Base-by-base conservation (phyloP, 306 rosid genomes). In the Sicyos baderoa region DNA sequence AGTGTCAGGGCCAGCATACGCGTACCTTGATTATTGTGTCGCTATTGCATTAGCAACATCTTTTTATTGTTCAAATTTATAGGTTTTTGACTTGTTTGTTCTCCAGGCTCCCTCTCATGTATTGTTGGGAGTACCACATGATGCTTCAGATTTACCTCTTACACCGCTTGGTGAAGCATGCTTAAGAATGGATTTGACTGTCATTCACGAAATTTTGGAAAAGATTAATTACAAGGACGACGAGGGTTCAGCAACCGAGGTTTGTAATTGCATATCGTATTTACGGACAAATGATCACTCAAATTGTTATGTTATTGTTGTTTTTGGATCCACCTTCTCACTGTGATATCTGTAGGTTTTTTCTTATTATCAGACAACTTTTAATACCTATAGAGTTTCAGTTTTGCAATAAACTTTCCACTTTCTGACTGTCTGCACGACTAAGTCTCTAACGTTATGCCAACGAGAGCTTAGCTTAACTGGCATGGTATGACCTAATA, bases 191-290 rank as follows among this genome's bases (percentile, higher is more conserved):
- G 98, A 93, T 84, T 83, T 93, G 81, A 86, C 98, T 12, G 87
- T 90, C 65, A 74, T 93, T 63, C 95, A 93, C 53, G 97, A 89
- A 80, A 83, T 89, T 84, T 54, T 93, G 78, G 98, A 93, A 78
- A 85, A 86, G 75, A 72, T 82, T 70, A 95, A 91, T 71, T 93
- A 89, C 68, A 93, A 86, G 83, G 98, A 93, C 17, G 98, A 93
- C 48, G 98, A 93, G 80, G 98, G 98, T 37, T 77, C 95, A 54
- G 91, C 95, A 48, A 83, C 94, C 14, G 96, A 93, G 98, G 98
- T 93, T 73, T 47, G 82, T 79, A 77, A 3, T 64, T 17, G 12
- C 25, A 7, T 61, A 16, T 60, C 47, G n/a, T 10, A 4, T 62
- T 40, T 29, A 17, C 25, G 10, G 27, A 18, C 70, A 42, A 11